Percentiles rank a stretch among this genome's conserved stretches.
phyloP scores from a whole-genome alignment of 192 early-diverging fungal species.

The Endogone sp. region DNA sequence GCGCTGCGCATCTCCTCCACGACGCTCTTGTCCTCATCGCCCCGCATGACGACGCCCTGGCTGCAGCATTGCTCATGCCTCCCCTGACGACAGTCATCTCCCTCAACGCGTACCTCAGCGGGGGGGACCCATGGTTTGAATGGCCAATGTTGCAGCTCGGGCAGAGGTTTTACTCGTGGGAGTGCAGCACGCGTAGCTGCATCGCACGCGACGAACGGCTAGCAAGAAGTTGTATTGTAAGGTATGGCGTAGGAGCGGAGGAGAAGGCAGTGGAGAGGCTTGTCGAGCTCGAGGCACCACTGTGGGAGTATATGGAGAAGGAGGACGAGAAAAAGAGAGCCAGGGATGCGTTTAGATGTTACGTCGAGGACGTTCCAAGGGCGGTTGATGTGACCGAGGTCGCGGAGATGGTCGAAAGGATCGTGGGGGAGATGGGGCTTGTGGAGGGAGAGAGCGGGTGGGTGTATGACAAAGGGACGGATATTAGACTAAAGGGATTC shows the following conservation, averaged over 20 bases:
- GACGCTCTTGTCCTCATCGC: not conserved
- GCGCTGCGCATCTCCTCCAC: not conserved
- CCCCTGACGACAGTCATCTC: not conserved
- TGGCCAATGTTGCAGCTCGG: not conserved
- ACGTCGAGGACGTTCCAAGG: not conserved
- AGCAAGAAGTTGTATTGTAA: not conserved
- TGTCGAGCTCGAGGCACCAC: not conserved
- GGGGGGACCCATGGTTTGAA: not conserved
- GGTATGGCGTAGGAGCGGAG: not conserved
- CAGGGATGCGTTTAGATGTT: not conserved
- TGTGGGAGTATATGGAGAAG: not conserved
- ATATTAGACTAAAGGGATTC: not conserved
- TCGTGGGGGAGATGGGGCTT: not conserved
- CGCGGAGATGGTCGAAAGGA: not conserved
- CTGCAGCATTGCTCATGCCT: not conserved
- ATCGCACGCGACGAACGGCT: not conserved
- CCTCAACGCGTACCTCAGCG: not conserved
- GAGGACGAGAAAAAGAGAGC: not conserved
- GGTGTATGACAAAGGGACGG: not conserved
- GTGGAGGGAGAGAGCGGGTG: not conserved
- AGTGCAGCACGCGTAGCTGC: not conserved
- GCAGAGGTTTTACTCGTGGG: not conserved
- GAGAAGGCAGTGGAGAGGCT: not conserved
- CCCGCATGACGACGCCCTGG: not conserved
- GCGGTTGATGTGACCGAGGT: not conserved